Percentiles rank a stretch among this genome's conserved stretches.
Conservation (phyloP, 164 flowering plant species). For the Sextonia rubra region DNA sequence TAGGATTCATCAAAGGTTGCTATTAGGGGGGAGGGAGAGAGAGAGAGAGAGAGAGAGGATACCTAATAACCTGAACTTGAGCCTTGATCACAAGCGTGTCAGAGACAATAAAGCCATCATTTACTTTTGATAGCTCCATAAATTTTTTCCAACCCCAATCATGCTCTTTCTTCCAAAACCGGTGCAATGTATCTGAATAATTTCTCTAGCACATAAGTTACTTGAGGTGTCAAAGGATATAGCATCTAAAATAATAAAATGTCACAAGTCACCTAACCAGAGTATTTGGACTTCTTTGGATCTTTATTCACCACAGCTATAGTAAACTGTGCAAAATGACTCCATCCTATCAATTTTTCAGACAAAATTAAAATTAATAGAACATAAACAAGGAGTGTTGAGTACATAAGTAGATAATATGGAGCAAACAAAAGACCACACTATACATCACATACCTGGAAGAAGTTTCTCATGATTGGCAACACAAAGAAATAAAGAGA, state of each 20-base stretch:
- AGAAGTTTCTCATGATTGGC: conserved; percentile 99
- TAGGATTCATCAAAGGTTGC: too few relatives aligned
- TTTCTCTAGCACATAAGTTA: conserved; percentile 5
- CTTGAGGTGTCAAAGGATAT: neutral
- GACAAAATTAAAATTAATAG: neutral
- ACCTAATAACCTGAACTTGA: conserved; percentile 98
- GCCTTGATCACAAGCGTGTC: conserved; percentile 91
- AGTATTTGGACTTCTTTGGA: conserved; percentile 91
- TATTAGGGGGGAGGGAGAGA: neutral
- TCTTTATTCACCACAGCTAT: conserved; percentile 95
- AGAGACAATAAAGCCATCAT: conserved; percentile 83
- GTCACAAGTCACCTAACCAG: conserved; percentile 45
- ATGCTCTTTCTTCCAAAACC: conserved; percentile 96
- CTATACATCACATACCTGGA: conserved; percentile 60
- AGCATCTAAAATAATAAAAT: neutral
- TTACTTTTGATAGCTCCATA: conserved; percentile 88
- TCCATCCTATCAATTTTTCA: conserved; percentile 61
- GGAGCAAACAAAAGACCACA: neutral
- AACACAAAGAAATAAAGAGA: conserved; percentile 96
- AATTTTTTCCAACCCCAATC: conserved; percentile 99
- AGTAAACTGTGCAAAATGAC: conserved; percentile 98
- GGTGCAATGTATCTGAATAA: conserved; percentile 79
- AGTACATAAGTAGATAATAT: neutral
- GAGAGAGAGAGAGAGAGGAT: neutral
- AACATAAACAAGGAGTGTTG: neutral